Conservation (phyloP, 352 stramenopile species). For the Thalassiosira mediterranea region DNA sequence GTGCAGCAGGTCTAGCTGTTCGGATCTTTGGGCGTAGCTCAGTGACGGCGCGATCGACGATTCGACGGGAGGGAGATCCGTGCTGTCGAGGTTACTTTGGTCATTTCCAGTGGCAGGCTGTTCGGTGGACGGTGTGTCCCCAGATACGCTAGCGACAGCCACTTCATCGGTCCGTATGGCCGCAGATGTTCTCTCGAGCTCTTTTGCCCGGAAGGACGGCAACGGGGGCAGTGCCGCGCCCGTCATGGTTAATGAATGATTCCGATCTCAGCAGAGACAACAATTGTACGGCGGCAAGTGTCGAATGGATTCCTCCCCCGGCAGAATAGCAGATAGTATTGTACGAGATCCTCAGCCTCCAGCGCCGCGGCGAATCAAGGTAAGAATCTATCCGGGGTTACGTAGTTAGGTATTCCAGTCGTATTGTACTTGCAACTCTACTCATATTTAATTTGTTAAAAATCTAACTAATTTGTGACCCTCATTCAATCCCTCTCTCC, state of each 20-base stretch:
- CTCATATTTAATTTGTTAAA: too few species aligned
- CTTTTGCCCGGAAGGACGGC: constrained; percentile 40
- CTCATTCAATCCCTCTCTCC: too few species aligned
- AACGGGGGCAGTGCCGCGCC: constrained; percentile 34
- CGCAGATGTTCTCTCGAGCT: constrained; percentile 26
- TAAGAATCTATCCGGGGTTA: too few species aligned
- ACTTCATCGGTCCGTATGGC: background rate
- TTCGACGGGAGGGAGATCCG: background rate
- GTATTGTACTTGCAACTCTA: too few species aligned
- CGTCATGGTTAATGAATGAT: constrained; percentile 7
- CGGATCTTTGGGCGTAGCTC: constrained; percentile 5
- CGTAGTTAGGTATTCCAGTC: too few species aligned
- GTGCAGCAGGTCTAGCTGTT: constrained; percentile 29
- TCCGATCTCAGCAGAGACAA: too few species aligned
- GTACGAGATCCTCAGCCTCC: too few species aligned
- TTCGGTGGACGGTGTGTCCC: background rate
- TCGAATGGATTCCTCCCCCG: too few species aligned
- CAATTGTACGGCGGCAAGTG: too few species aligned
- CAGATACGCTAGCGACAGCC: background rate
- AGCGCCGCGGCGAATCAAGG: too few species aligned
- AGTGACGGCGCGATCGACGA: background rate
- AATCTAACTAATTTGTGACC: too few species aligned
- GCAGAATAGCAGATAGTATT: too few species aligned
- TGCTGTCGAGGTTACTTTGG: background rate
- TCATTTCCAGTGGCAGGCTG: background rate